Percentiles rank a stretch among this genome's conserved stretches.
Evolutionary conservation across 2,329 filamentous ascomycete genomes (phyloP).

Genomic region (Pseudogymnoascus pannorum): DNA sequence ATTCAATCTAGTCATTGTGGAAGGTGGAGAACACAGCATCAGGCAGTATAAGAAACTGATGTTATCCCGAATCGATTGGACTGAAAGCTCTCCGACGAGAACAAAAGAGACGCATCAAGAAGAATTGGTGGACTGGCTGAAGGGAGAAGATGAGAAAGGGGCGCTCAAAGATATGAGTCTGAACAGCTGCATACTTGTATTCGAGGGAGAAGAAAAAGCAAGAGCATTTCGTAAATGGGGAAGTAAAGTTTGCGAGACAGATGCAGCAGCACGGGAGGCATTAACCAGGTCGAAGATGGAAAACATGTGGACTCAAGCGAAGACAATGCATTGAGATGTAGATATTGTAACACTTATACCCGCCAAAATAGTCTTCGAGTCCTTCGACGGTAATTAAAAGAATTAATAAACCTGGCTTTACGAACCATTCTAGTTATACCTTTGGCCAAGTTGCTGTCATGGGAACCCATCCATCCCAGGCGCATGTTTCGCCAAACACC

Average conservation of each 20-base stretch:
- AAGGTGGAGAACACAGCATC: constrained; percentile 79
- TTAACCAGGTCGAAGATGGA: constrained; percentile 81
- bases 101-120: constrained; percentile 56
- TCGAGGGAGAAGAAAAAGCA: constrained; percentile 81
- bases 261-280: constrained; percentile 77
- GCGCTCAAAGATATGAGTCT: constrained; percentile 71
- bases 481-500: constrained; percentile 4
- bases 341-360: constrained; percentile 8
- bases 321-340: constrained; percentile 39
- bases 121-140: constrained; percentile 66
- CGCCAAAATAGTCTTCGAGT: background rate
- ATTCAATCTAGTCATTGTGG: constrained; percentile 83
- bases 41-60: constrained; percentile 86
- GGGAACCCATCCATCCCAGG: background rate
- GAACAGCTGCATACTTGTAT: constrained; percentile 79
- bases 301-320: constrained; percentile 88
- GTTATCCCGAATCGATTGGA: constrained; percentile 91
- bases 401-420: constrained; percentile 4
- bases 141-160: constrained; percentile 70
- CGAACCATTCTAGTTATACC: constrained; percentile 15
- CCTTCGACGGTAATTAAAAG: background rate
- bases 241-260: constrained; percentile 85
- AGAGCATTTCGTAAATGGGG: constrained; percentile 82
- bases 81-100: constrained; percentile 70
- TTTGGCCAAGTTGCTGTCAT: background rate